These are phyloP conservation scores for Geotrichum fermentans DNA, from an alignment of 1,139 yeast species.

Conservation along the genomic window DNA sequence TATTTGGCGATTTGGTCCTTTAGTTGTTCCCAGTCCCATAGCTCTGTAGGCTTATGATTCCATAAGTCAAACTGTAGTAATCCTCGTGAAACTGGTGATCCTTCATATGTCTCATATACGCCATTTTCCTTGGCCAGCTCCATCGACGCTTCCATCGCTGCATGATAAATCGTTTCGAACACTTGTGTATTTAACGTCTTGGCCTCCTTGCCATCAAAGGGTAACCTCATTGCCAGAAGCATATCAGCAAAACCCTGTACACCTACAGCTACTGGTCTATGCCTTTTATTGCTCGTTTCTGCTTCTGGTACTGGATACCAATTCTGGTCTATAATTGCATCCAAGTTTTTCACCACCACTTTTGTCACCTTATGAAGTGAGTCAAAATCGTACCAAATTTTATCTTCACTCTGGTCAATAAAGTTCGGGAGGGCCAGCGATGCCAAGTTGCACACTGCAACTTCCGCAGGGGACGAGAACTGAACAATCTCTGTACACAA, in stretches of 20 bases:
- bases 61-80: conserved; percentile 66
- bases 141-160: conserved; percentile 64
- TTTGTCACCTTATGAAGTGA: conserved; percentile 59
- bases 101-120: conserved; percentile 54
- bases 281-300: conserved; percentile 53
- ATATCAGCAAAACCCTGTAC: conserved; percentile 79
- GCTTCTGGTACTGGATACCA: conserved; percentile 64
- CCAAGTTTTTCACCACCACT: conserved; percentile 58
- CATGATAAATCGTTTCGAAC: conserved; percentile 80
- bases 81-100: conserved; percentile 71
- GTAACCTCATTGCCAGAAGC: conserved; percentile 57
- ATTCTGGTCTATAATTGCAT: conserved; percentile 63
- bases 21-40: conserved; percentile 60
- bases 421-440: conserved; percentile 72
- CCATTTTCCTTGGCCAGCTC: conserved; percentile 60
- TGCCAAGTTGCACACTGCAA: conserved; percentile 80
- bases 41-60: conserved; percentile 54
- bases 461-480: conserved; percentile 70
- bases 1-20: conserved; percentile 47
- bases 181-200: conserved; percentile 57
- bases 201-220: conserved; percentile 64
- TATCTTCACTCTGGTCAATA: conserved; percentile 38
- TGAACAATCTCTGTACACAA: conserved; percentile 81
- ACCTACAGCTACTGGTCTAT: conserved; percentile 74
- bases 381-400: conserved; percentile 50